These are phyloP conservation scores for Pilaira anomala DNA, from an alignment of 192 early-diverging fungal species.

Conservation along the genomic window DNA sequence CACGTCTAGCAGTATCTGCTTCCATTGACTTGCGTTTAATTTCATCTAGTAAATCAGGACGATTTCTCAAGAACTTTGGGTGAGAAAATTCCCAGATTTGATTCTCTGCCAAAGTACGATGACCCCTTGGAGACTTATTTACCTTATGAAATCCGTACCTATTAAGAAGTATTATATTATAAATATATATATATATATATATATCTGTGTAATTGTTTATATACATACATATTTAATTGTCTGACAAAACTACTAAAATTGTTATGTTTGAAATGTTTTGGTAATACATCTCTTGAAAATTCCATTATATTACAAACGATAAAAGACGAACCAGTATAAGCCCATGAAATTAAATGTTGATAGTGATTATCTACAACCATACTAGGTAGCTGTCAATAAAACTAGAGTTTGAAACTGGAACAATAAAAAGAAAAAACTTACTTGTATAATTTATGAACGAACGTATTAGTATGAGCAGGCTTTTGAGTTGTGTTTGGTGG, in stretches of 20 bases:
- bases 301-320: slow-evolving; percentile 90
- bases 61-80: slow-evolving; percentile 73
- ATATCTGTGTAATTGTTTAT: neutral
- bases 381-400: too few species aligned
- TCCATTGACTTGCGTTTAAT: slow-evolving; percentile 93
- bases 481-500: slow-evolving; percentile 22
- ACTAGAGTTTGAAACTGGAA: too few species aligned
- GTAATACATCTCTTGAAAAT: slow-evolving; percentile 85
- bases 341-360: slow-evolving; percentile 89
- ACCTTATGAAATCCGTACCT: slow-evolving; percentile 89
- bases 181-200: slow-evolving; percentile 4
- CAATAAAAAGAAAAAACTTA: slow-evolving; percentile 12
- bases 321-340: slow-evolving; percentile 83
- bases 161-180: slow-evolving; percentile 14
- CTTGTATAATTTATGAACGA: slow-evolving; percentile 36
- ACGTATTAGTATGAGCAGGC: slow-evolving; percentile 26
- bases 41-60: slow-evolving; percentile 78
- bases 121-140: slow-evolving; percentile 84
- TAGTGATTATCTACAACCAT: slow-evolving; percentile 87
- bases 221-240: slow-evolving; percentile 74
- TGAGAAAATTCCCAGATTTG: slow-evolving; percentile 93
- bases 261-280: slow-evolving; percentile 93
- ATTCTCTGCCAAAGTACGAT: slow-evolving; percentile 81
- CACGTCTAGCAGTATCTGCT: slow-evolving; percentile 67
- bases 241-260: slow-evolving; percentile 90